Conservation (phyloP, 2,329 filamentous ascomycete genomes). For the Xylariaceae sp. region DNA sequence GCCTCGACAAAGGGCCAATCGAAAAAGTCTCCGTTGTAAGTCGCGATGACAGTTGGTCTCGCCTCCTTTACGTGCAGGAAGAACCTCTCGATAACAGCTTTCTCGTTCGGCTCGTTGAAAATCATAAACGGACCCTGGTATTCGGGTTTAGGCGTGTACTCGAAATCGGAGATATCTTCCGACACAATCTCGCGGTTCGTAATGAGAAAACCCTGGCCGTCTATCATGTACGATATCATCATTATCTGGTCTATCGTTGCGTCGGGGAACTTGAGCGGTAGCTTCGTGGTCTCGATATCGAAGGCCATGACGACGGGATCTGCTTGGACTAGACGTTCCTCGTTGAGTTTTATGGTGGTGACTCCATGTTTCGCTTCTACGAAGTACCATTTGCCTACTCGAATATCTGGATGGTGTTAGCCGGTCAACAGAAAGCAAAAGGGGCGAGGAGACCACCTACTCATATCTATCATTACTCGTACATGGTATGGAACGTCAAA, state of each 20-base stretch:
- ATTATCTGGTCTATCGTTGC: slow-evolving; percentile 93
- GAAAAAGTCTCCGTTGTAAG: slow-evolving; percentile 99
- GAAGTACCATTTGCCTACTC: slow-evolving; percentile 94
- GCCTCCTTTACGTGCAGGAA: slow-evolving; percentile 95
- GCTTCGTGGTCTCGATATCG: slow-evolving; percentile 96
- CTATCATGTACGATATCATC: slow-evolving; percentile 99
- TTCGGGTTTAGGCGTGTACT: slow-evolving; percentile 96
- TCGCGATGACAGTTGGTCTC: slow-evolving; percentile 91
- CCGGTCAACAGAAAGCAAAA: background rate
- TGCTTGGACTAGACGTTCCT: slow-evolving; percentile 81
- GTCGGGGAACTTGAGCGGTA: slow-evolving; percentile 94
- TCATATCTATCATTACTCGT: slow-evolving; percentile 92
- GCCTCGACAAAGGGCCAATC: slow-evolving; percentile 99
- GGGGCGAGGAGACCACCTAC: slow-evolving; percentile 38
- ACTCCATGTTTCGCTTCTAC: slow-evolving; percentile 90
- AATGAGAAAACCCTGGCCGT: slow-evolving; percentile 94
- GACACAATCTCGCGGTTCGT: slow-evolving; percentile 97
- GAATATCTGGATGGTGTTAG: slow-evolving; percentile 60
- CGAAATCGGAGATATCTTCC: slow-evolving; percentile 94
- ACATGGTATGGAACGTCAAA: slow-evolving; percentile 99
- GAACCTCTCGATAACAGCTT: slow-evolving; percentile 80
- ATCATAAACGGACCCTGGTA: slow-evolving; percentile 95
- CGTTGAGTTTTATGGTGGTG: slow-evolving; percentile 76
- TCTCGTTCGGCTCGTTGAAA: slow-evolving; percentile 96
- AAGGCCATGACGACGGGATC: slow-evolving; percentile 98